Conservation (phyloP, 164 flowering plant species). For the Vitis riparia region DNA sequence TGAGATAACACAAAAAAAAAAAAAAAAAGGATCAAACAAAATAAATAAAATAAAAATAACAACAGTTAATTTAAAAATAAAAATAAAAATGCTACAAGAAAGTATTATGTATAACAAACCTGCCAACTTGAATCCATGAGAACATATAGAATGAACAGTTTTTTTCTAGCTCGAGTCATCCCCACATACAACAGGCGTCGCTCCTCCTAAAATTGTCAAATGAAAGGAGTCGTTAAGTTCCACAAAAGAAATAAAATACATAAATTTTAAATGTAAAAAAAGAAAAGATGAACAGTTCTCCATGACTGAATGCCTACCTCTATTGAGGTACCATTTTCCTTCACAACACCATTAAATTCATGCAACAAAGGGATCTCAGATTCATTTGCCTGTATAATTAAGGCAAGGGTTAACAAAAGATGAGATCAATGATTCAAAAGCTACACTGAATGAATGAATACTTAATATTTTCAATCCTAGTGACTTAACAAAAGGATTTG, state of each 20-base stretch:
- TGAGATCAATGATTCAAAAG: too few species aligned
- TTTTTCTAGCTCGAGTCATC: constrained; percentile 93
- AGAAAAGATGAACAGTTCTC: background rate
- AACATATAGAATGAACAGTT: constrained; percentile 73
- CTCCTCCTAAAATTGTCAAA: constrained; percentile 63
- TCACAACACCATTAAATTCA: constrained; percentile 58
- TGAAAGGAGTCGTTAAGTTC: background rate
- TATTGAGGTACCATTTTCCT: constrained; percentile 48
- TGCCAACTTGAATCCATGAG: constrained; percentile 84
- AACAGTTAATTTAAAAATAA: background rate
- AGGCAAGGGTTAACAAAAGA: too few species aligned
- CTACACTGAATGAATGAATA: too few species aligned
- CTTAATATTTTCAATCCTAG: too few species aligned
- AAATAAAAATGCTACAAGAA: background rate
- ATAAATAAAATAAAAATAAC: background rate
- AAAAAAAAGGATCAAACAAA: background rate
- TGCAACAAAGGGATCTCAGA: constrained; percentile 88
- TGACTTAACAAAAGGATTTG: too few species aligned
- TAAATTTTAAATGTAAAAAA: background rate
- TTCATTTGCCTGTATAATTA: constrained; percentile 68
- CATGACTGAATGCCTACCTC: constrained; percentile 49
- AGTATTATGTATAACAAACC: constrained; percentile 34
- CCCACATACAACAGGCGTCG: constrained; percentile 87
- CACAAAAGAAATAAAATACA: background rate
- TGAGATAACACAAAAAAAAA: constrained; percentile 6